Conservation (phyloP, 345 rosid genomes). For the Syzygium aromaticum region DNA sequence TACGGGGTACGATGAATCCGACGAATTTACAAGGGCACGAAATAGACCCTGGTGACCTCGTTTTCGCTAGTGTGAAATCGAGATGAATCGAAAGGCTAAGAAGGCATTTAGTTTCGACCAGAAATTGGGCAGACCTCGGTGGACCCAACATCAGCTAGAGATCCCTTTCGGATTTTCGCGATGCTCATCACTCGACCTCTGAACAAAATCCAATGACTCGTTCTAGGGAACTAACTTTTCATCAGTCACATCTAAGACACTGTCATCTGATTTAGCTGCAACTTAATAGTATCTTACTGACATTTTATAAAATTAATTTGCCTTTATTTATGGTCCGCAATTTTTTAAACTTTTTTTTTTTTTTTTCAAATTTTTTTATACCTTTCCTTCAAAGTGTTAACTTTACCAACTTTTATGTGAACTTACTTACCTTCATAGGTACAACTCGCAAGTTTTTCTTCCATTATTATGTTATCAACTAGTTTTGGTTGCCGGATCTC, state of each 20-base stretch:
- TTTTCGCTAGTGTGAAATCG: background rate
- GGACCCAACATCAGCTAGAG: background rate
- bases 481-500: background rate
- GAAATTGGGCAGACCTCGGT: background rate
- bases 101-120: background rate
- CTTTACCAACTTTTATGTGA: background rate
- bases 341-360: too few species aligned
- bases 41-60: too few species aligned
- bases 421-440: background rate
- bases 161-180: background rate
- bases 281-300: background rate
- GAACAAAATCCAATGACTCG: background rate
- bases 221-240: background rate
- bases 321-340: too few species aligned
- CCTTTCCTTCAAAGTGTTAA: background rate
- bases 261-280: background rate
- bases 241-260: background rate
- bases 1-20: too few species aligned
- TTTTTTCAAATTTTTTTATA: too few species aligned
- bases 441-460: background rate
- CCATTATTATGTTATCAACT: background rate
- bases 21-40: too few species aligned
- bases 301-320: background rate
- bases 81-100: background rate
- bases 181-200: background rate